Percentiles rank a stretch among this genome's conserved stretches.
Evolutionary conservation across 2,329 filamentous ascomycete species (phyloP).

Genomic region (Nemania serpens): DNA sequence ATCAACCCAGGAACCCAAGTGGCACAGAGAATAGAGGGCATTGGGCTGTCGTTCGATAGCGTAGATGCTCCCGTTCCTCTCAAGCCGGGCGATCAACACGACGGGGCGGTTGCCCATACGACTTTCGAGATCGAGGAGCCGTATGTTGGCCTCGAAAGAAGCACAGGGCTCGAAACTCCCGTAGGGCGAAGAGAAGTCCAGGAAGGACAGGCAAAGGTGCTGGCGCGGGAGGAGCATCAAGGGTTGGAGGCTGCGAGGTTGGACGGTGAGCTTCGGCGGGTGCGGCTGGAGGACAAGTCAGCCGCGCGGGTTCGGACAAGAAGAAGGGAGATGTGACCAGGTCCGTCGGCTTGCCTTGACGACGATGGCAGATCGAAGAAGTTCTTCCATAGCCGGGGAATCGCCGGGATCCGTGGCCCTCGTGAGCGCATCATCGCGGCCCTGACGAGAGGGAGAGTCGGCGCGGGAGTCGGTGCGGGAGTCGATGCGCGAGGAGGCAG

Average conservation of each 20-base stretch:
- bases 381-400: slow-evolving; percentile 52
- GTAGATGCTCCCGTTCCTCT: slow-evolving; percentile 59
- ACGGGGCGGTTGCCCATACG: slow-evolving; percentile 59
- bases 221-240: slow-evolving; percentile 67
- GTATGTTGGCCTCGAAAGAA: slow-evolving; percentile 65
- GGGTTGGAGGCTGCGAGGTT: slow-evolving; percentile 61
- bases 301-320: slow-evolving; percentile 1
- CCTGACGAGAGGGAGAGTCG: slow-evolving; percentile 46
- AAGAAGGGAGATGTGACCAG: background rate
- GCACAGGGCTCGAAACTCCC: slow-evolving; percentile 58
- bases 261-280: slow-evolving; percentile 56
- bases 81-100: slow-evolving; percentile 65
- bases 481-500: slow-evolving; percentile 47
- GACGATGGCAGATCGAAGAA: slow-evolving; percentile 57
- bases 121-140: slow-evolving; percentile 66
- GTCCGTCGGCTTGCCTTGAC: slow-evolving; percentile 50
- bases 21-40: slow-evolving; percentile 69
- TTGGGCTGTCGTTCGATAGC: slow-evolving; percentile 68
- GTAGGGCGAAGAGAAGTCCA: slow-evolving; percentile 60
- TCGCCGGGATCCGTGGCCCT: slow-evolving; percentile 42
- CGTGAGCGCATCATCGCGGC: slow-evolving; percentile 26
- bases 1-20: slow-evolving; percentile 69
- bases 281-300: slow-evolving; percentile 52
- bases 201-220: slow-evolving; percentile 62
- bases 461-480: no score